These are phyloP conservation scores for Dothidotthia symphoricarpi DNA, from an alignment of 2,329 filamentous ascomycete species.

Conservation along the genomic window DNA sequence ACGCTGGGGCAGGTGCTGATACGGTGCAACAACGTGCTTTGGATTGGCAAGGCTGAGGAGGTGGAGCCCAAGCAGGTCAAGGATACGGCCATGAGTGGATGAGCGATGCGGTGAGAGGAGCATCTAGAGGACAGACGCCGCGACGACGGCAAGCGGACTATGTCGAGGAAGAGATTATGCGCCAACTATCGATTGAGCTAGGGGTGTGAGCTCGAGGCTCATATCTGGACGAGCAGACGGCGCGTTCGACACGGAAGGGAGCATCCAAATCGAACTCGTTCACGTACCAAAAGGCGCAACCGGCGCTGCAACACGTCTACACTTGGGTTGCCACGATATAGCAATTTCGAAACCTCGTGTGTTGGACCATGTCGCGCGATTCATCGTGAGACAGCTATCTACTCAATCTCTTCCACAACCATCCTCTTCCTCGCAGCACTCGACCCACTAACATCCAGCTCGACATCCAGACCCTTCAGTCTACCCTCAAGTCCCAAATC, in stretches of 20 bases:
- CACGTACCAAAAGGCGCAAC: too few species aligned
- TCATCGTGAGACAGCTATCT: conserved; percentile 6
- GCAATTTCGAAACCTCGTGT: too few species aligned
- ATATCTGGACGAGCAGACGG: too few species aligned
- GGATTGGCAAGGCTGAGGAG: conserved; percentile 65
- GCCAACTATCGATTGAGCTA: too few species aligned
- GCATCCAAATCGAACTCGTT: too few species aligned
- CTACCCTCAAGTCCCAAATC: conserved; percentile 36
- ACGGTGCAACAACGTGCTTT: conserved; percentile 97
- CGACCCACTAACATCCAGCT: conserved; percentile 19
- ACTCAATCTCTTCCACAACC: conserved; percentile 62
- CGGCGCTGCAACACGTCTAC: neutral
- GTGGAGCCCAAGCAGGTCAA: conserved; percentile 43
- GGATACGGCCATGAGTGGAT: conserved; percentile 44
- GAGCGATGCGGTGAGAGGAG: conserved; percentile 12
- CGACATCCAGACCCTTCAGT: conserved; percentile 49
- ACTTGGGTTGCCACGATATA: too few species aligned
- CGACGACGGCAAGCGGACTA: neutral
- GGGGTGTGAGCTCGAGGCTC: too few species aligned
- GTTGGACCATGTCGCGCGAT: too few species aligned
- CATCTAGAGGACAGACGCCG: neutral
- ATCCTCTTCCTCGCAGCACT: conserved; percentile 32
- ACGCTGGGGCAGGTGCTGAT: conserved; percentile 89
- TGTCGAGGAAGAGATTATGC: too few species aligned
- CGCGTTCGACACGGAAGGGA: too few species aligned